Conservation (phyloP, 2,329 filamentous ascomycete species). For the Davidsoniella eucalypti region DNA sequence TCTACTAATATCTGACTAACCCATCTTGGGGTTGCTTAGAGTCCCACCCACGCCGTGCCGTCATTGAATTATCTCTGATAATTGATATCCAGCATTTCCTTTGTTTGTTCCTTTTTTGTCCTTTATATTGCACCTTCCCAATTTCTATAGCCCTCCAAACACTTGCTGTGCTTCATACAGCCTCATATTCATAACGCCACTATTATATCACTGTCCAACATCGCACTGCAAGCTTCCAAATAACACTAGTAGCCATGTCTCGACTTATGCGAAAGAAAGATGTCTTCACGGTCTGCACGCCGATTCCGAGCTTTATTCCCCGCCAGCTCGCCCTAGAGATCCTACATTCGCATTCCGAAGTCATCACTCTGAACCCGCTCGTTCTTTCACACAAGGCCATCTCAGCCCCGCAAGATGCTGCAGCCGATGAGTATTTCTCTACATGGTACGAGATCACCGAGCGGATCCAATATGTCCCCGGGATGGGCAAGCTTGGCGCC, state of each 20-base stretch:
- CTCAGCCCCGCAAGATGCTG: slow-evolving; percentile 48
- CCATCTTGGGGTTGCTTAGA: too few relatives aligned
- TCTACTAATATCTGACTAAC: neutral
- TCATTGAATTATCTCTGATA: too few relatives aligned
- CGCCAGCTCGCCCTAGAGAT: slow-evolving; percentile 58
- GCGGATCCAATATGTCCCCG: slow-evolving; percentile 51
- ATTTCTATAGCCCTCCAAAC: neutral
- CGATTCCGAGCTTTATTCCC: slow-evolving; percentile 52
- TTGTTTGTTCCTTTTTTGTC: too few relatives aligned
- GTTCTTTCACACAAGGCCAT: slow-evolving; percentile 48
- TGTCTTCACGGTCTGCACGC: slow-evolving; percentile 50
- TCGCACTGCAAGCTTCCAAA: too few relatives aligned
- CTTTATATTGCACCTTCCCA: neutral
- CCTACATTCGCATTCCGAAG: slow-evolving; percentile 52
- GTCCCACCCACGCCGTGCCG: too few relatives aligned
- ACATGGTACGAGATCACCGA: slow-evolving; percentile 60
- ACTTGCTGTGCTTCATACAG: too few relatives aligned
- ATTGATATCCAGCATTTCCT: too few relatives aligned
- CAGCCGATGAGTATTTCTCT: slow-evolving; percentile 54
- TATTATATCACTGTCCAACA: too few relatives aligned
- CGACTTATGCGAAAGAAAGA: slow-evolving; percentile 40
- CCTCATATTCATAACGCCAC: neutral
- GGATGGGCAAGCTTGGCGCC: slow-evolving; percentile 46
- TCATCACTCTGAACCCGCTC: slow-evolving; percentile 55
- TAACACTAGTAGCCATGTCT: slow-evolving; percentile 22